These are phyloP conservation scores for Trametes versicolor DNA, from an alignment of 1,284 basidiomycete species.

Conservation along the genomic window DNA sequence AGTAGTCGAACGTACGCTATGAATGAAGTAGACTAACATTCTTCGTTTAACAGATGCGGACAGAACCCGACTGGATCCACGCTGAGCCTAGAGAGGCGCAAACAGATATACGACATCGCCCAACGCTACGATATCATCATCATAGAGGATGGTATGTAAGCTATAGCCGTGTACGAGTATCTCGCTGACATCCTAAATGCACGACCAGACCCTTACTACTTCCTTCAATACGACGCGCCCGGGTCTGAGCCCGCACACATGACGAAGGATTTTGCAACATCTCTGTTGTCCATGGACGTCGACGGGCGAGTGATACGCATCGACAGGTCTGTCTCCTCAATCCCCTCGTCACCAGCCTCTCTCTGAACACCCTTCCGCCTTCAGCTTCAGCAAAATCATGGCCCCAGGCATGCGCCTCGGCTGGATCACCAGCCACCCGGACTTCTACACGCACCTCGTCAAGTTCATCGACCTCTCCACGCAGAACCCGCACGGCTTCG, in stretches of 20 bases:
- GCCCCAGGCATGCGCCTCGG: conserved; percentile 55
- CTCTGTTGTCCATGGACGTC: conserved; percentile 53
- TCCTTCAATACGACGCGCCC: conserved; percentile 42
- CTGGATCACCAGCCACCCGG: conserved; percentile 50
- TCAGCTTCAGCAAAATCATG: conserved; percentile 50
- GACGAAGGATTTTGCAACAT: conserved; percentile 36
- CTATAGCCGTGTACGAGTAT: too few relatives aligned
- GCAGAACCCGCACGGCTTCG: conserved; percentile 53
- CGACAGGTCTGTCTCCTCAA: conserved; percentile 38
- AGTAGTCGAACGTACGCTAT: conserved; percentile 27
- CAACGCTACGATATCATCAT: conserved; percentile 54
- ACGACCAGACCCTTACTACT: conserved; percentile 48
- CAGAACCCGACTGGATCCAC: conserved; percentile 57
- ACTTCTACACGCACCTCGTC: conserved; percentile 48
- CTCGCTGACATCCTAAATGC: not conserved
- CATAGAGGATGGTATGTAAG: conserved; percentile 46
- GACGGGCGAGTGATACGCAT: conserved; percentile 55
- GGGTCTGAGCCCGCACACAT: conserved; percentile 10
- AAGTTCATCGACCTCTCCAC: conserved; percentile 50
- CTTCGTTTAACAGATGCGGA: conserved; percentile 40
- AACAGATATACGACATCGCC: conserved; percentile 51
- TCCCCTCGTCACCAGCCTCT: not conserved
- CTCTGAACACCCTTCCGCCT: not conserved
- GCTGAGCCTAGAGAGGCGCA: conserved; percentile 47
- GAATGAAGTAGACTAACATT: not conserved